These are phyloP conservation scores for Papiliotrema terrestris DNA, from an alignment of 1,284 basidiomycete genomes.

Conservation along the genomic window DNA sequence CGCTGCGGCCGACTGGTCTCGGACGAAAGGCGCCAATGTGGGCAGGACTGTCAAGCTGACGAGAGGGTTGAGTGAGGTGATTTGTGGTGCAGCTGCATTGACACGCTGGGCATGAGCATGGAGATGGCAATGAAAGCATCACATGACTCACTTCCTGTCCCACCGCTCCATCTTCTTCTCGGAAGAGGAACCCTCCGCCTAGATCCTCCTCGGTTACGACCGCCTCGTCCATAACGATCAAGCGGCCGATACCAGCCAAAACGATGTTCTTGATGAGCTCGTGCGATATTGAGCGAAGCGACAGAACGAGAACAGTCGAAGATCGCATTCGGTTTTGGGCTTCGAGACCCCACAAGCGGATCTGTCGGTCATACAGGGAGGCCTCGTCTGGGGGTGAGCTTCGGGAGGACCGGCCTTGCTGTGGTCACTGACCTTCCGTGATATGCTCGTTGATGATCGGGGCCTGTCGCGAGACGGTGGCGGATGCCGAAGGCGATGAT, in stretches of 20 bases:
- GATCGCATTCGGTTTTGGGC: constrained; percentile 95
- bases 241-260: constrained; percentile 56
- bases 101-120: constrained; percentile 60
- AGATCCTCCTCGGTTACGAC: constrained; percentile 65
- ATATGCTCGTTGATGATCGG: constrained; percentile 19
- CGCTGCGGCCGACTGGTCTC: constrained; percentile 21
- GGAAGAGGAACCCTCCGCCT: constrained; percentile 87
- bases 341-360: constrained; percentile 95
- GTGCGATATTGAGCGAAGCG: constrained; percentile 80
- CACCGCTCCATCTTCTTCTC: constrained; percentile 74
- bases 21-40: constrained; percentile 52
- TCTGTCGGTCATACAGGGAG: constrained; percentile 91
- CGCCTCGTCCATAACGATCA: constrained; percentile 57
- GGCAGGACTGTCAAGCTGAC: constrained; percentile 72
- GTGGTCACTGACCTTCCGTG: constrained; percentile 34
- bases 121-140: too few species aligned
- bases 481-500: not conserved
- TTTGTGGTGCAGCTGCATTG: constrained; percentile 73
- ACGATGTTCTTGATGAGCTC: constrained; percentile 90
- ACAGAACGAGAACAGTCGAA: constrained; percentile 81
- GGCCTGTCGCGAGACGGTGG: not conserved
- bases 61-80: constrained; percentile 87
- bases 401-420: not conserved
- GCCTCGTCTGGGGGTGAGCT: constrained; percentile 61
- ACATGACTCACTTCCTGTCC: constrained; percentile 66